Conservation (phyloP, 2,329 filamentous ascomycete genomes). For the Fusarium euwallaceae region DNA sequence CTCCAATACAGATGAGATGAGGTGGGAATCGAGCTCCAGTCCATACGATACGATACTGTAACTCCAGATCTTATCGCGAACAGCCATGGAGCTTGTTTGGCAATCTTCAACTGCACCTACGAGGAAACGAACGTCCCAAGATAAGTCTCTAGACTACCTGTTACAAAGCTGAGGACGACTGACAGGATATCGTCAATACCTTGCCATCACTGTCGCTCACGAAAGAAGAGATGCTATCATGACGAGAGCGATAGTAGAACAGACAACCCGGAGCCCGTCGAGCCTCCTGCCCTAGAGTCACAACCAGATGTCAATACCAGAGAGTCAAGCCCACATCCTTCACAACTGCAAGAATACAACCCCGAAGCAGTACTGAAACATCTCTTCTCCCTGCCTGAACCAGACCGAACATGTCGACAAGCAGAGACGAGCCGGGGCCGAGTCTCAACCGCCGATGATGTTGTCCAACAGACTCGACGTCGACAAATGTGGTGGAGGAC, state of each 20-base stretch:
- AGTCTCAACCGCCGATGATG: neutral
- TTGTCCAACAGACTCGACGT: conserved; percentile 2
- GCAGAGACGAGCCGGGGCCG: neutral
- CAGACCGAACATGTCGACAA: neutral
- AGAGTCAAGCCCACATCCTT: conserved; percentile 8
- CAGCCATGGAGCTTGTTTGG: conserved; percentile 24
- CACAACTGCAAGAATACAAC: conserved; percentile 12
- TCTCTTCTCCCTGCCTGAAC: neutral
- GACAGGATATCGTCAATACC: conserved; percentile 8
- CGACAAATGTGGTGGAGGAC: conserved; percentile 21
- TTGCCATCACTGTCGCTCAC: conserved; percentile 20
- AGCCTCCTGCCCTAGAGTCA: neutral
- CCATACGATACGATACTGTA: neutral
- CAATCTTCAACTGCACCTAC: conserved; percentile 7
- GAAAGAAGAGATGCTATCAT: conserved; percentile 29
- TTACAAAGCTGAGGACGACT: neutral
- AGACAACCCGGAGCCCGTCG: neutral
- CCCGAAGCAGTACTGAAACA: conserved; percentile 24
- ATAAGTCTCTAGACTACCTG: conserved; percentile 9
- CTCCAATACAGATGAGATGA: neutral
- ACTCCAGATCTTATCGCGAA: neutral
- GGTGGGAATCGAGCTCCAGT: neutral
- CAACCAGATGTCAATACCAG: conserved; percentile 3
- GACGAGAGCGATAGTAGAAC: neutral
- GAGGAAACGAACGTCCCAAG: conserved; percentile 23